These are phyloP conservation scores for Basipetospora chlamydospora DNA, from an alignment of 2,329 filamentous ascomycete genomes.

Conservation along the genomic window DNA sequence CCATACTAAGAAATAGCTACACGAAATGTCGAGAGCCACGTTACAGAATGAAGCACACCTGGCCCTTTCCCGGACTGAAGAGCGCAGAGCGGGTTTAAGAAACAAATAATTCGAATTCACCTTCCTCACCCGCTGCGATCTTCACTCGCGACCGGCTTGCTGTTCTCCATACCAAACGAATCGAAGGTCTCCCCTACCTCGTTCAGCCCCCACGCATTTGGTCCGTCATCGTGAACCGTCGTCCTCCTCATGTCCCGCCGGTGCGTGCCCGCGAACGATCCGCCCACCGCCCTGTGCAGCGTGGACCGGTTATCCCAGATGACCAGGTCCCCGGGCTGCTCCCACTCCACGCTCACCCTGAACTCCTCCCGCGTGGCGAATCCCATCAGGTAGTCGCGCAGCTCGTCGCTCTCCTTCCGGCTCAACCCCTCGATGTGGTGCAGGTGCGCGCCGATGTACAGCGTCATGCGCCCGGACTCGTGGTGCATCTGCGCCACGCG, in stretches of 20 bases:
- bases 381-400: constrained; percentile 25
- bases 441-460: constrained; percentile 38
- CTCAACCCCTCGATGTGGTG: constrained; percentile 34
- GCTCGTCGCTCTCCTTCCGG: constrained; percentile 18
- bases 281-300: constrained; percentile 36
- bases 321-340: constrained; percentile 32
- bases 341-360: constrained; percentile 30
- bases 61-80: no score
- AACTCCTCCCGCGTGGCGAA: constrained; percentile 34
- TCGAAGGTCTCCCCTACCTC: constrained; percentile 3
- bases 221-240: constrained; percentile 34
- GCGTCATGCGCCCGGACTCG: constrained; percentile 31
- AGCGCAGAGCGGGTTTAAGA: no score
- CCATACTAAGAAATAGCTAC: no score
- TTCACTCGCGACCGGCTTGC: background rate
- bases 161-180: background rate
- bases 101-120: no score
- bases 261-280: constrained; percentile 31
- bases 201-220: constrained; percentile 24
- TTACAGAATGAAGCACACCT: no score
- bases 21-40: no score
- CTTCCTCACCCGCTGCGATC: no score
- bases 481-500: constrained; percentile 36
- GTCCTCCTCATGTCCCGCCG: constrained; percentile 39
- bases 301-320: constrained; percentile 46